Evolutionary conservation across 2,329 filamentous ascomycete species (phyloP), one percentile per base, ranked within the genome.

Genomic region (Magnaporthiopsis incrustans): DNA sequence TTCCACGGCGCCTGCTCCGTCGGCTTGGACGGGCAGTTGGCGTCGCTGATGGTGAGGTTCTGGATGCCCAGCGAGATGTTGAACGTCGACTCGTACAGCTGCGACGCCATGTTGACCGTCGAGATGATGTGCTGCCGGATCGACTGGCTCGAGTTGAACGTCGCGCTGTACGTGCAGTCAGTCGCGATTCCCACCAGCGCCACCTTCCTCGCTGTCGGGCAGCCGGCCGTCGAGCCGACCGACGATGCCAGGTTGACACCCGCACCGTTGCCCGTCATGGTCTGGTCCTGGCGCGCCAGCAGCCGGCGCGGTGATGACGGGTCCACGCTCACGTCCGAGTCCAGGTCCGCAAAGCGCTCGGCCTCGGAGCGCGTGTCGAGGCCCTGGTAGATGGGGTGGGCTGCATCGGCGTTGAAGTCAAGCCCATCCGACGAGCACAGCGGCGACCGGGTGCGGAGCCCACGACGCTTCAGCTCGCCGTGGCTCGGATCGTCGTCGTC

Each of bases 1-100:
- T 99, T 99, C 92, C 94, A 99, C 1, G 87, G 87, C 5, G 87
- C 83, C 2, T 84, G 72, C 12, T 87, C 82, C 7, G 89, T 78
- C 0, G 86, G 12, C 33, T 65, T 84, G 4, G 85, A 85, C 0
- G 94, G 91, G 71, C 95, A 99, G n/a, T 80, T 79, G 4, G 82
- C 76, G 59, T 91, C 86, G 64, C 86, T 91, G 66, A 97, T 85
- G 35, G 92, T 90, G 63, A 99, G 77, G 72, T 97, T 96, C 69
- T 89, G 86, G 66, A 99, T 85, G 58, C 92, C 95, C 50, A 99
- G 85, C 0, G 93, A 94, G 70, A 99, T 94, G 76, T 97, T 97
- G 79, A 99, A 98, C 10, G 90, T 90, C 69, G 82, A 86, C 75
- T 99, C 95, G 72, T 95, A 99, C 12, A 97, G 78, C 67, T 87